Percentiles rank a stretch among this genome's conserved stretches.
phyloP scores from a whole-genome alignment of 108 stramenopile species.

The Parietichytrium sp. region DNA sequence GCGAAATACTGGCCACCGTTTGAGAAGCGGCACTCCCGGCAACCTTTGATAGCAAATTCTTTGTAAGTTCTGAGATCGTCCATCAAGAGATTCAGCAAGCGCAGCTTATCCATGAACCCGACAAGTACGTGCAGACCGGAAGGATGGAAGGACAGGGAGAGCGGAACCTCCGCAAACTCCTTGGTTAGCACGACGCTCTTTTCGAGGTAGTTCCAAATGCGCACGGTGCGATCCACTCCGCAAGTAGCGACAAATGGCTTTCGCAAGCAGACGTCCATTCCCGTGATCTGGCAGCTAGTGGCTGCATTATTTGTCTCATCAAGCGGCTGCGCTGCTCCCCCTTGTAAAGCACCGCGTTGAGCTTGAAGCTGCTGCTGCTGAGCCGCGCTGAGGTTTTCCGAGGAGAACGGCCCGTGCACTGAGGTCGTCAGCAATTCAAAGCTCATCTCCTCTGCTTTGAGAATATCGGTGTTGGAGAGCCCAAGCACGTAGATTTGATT shows the following conservation, averaged over 20 bases:
- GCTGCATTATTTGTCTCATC: background rate
- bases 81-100: constrained; percentile 59
- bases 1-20: constrained; percentile 64
- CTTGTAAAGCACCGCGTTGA: too few relatives aligned
- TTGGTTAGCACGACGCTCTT: constrained; percentile 53
- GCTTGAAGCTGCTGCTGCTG: too few relatives aligned
- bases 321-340: background rate
- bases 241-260: constrained; percentile 66
- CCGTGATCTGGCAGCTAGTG: constrained; percentile 46
- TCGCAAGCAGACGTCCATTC: constrained; percentile 59
- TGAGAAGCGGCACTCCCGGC: constrained; percentile 62
- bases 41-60: constrained; percentile 62
- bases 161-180: constrained; percentile 51
- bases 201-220: constrained; percentile 67
- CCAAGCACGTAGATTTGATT: constrained; percentile 44
- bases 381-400: background rate
- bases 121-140: constrained; percentile 58
- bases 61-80: constrained; percentile 59
- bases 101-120: constrained; percentile 64
- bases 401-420: background rate
- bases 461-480: constrained; percentile 39
- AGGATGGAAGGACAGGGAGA: constrained; percentile 59
- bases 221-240: constrained; percentile 58
- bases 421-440: background rate
- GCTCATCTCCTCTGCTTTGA: constrained; percentile 45